Percentiles rank a stretch among this genome's conserved stretches.
Evolutionary conservation across 371 early-diverging fungal species (phyloP).

Genomic region (Circinella umbellata): DNA sequence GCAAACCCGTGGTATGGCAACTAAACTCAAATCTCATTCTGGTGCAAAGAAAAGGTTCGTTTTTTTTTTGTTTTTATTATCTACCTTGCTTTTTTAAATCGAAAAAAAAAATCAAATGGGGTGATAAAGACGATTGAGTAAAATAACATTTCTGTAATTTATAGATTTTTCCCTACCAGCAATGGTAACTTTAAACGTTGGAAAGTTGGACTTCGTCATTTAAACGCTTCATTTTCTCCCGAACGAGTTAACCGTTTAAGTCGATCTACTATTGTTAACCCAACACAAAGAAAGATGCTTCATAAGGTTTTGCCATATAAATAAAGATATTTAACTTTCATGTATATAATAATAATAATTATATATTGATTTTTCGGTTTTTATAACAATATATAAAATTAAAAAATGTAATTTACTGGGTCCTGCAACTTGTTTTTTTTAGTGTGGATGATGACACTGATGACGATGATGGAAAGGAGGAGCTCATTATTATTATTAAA

Average conservation of each 20-base stretch:
- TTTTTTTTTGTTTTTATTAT: background rate
- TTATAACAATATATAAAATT: background rate
- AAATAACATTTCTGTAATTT: no score
- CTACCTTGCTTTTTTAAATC: no score
- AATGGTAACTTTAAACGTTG: slow-evolving; percentile 56
- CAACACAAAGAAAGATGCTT: slow-evolving; percentile 52
- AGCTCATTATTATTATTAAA: no score
- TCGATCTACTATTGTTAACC: slow-evolving; percentile 35
- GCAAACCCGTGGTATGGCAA: slow-evolving; percentile 42
- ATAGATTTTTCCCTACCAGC: slow-evolving; percentile 49
- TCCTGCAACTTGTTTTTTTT: background rate
- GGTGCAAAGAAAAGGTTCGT: slow-evolving; percentile 55
- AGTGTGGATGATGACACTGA: background rate
- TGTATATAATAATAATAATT: no score
- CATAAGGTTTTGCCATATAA: slow-evolving; percentile 53
- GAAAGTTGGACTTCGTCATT: slow-evolving; percentile 56
- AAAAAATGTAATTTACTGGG: no score
- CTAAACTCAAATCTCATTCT: slow-evolving; percentile 55
- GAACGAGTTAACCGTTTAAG: slow-evolving; percentile 53
- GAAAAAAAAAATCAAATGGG: no score
- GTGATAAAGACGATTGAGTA: no score
- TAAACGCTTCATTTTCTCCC: slow-evolving; percentile 47
- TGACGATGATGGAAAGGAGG: no score
- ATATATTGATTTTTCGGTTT: background rate
- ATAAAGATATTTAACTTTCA: slow-evolving; percentile 8